These are phyloP conservation scores for Kuraishia hungarica DNA, from an alignment of 805 yeast species.

Conservation along the genomic window DNA sequence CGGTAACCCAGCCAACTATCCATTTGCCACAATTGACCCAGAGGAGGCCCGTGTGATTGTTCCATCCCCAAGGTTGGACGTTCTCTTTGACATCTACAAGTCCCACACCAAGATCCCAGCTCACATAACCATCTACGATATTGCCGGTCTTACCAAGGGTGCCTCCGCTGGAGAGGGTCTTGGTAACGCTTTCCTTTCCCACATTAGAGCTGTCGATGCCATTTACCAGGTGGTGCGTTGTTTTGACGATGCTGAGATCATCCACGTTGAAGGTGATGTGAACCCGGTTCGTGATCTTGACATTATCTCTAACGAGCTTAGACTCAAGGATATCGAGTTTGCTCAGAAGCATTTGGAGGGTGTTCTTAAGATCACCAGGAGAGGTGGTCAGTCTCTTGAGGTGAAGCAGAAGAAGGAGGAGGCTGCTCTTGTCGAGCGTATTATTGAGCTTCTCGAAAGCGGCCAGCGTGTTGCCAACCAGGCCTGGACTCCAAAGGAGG, in stretches of 20 bases:
- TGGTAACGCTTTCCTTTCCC: conserved; percentile 94
- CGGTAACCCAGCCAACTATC: conserved; percentile 64
- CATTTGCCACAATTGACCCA: conserved; percentile 72
- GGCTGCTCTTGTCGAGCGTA: conserved; percentile 45
- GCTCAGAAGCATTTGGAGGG: conserved; percentile 51
- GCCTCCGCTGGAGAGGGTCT: conserved; percentile 96
- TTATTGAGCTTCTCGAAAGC: conserved; percentile 55
- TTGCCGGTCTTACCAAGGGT: conserved; percentile 97
- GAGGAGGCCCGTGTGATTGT: conserved; percentile 53
- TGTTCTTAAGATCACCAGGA: conserved; percentile 45
- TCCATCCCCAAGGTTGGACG: conserved; percentile 81
- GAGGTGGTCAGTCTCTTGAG: conserved; percentile 60
- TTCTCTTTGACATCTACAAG: conserved; percentile 61
- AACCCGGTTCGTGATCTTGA: conserved; percentile 93
- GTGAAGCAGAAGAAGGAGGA: conserved; percentile 58
- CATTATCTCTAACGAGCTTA: conserved; percentile 83
- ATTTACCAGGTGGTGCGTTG: conserved; percentile 96
- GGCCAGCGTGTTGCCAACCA: conserved; percentile 55
- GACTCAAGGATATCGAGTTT: conserved; percentile 95
- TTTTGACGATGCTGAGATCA: conserved; percentile 95
- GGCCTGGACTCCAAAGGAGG: conserved; percentile 56
- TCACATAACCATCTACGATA: conserved; percentile 85
- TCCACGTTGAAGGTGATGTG: conserved; percentile 95
- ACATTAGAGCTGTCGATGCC: conserved; percentile 96
- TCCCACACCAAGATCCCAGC: conserved; percentile 90